Base-by-base conservation (phyloP, 768 basidiomycete genomes). In the Vishniacozyma victoriae region DNA sequence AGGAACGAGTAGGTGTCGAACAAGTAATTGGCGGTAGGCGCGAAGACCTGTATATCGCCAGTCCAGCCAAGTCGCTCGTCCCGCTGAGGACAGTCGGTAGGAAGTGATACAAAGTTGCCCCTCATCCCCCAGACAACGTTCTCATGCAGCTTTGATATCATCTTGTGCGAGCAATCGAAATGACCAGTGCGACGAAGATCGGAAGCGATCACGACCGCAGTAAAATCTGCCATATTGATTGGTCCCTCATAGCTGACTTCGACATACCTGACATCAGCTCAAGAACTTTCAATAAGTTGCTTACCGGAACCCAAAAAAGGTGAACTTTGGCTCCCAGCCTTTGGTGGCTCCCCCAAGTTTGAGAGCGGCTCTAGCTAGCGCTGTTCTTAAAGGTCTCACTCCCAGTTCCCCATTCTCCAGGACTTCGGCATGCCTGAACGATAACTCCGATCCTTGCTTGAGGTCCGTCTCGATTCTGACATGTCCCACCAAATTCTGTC, bases 51-150 rank as follows among this genome's bases (percentile, higher is more conserved):
- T 14, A 70, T 53, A 42, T 70, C 69, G 14, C 69, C 69, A 2
- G 69, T 70, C 69, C 69, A 70, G 16, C 69, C 69, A 14, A 70
- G 54, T 23, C 69, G 54, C 41, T 70, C 69, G 46, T 70, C 66
- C 5, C 69, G 60, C 51, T 70, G 69, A 15, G 69, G 69, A 50
- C 69, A 70, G 41, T 70, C 69, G 19, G 64, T 70, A 3, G 69
- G 69, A 5, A 70, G 44, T 26, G 52, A 55, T 5, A 68, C 41
- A 25, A 61, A 63, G 39, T 68, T 68, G 29, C 60, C 59, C 23
- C 44, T 44, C 54, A 55, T 56, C 2, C 50, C 41, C 66, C 66
- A 68, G 2, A 58, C 47, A 14, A 59, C 54, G 46, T 68, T 68
- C 35, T 52, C 26, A 49, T 64, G 58, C 0, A 68, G 55, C 27